Conservation (phyloP, 345 rosid genomes). For the Eucalyptus polyanthemos region DNA sequence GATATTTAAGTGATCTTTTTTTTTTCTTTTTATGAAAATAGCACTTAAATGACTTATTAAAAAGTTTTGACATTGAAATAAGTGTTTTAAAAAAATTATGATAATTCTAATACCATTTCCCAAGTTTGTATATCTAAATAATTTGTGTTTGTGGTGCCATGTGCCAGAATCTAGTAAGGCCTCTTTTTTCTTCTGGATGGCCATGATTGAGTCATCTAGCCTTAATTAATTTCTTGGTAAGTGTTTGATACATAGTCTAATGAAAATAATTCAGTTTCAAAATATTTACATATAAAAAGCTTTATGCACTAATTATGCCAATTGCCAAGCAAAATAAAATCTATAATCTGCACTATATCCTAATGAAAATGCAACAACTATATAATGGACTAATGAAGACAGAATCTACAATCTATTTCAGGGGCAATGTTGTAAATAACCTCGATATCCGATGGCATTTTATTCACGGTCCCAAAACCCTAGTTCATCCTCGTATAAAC, state of each 20-base stretch:
- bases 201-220: rapidly evolving
- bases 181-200: rapidly evolving
- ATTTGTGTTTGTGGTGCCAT: rapidly evolving
- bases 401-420: not conserved
- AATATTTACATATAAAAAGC: not conserved
- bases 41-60: too few species aligned
- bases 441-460: rapidly evolving
- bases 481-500: not conserved
- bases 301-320: not conserved
- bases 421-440: not conserved
- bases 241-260: not conserved
- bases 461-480: not conserved
- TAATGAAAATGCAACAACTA: not conserved
- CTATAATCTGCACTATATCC: not conserved
- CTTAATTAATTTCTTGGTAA: rapidly evolving
- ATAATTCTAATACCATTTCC: not conserved
- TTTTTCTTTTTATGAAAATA: too few species aligned
- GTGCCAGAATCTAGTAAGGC: rapidly evolving
- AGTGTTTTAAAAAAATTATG: rapidly evolving
- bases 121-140: not conserved
- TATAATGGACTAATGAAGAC: rapidly evolving
- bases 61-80: not conserved
- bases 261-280: not conserved
- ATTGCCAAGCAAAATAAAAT: not conserved
- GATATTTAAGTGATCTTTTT: rapidly evolving